Evolutionary conservation across 202 grass and related monocot genomes (phyloP), one percentile per base, ranked within the genome.

Genomic region (Setaria viridis): DNA sequence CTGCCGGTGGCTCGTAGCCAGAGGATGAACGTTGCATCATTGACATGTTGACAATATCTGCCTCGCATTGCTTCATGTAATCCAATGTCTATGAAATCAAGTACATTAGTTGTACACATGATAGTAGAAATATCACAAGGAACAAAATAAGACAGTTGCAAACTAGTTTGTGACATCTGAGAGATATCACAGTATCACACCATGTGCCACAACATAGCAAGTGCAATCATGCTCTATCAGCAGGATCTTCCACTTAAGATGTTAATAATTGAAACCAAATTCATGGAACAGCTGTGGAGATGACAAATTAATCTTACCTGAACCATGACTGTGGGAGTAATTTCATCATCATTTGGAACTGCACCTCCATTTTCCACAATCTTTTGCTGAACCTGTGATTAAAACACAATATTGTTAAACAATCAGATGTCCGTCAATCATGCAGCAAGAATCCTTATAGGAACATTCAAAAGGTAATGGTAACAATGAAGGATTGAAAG

Each of bases 11-110:
- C 74, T 98, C 91, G 41, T 90, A 88, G 29, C 88, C 80, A 67
- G 92, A 71, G 39, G 96, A 89, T 74, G 96, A 85, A 25, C 84
- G 86, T 78, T 91, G 89, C 37, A 94, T 91, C 74, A 91, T 84
- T 42, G 93, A 87, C 93, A 95, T 94, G 77, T 92, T 87, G 76
- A 92, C 91, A 56, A 91, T 86, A 89, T 99, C 96, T 53, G 92
- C 62, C 81, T 99, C 91, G 1, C 96, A 94, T 83, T 94, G 94
- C 84, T 99, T 96, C 72, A 99, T 88, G 62, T 90, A 93, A 73
- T 92, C 90, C 78, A 99, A 53, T 0, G 79, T 91, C 91, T 95
- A 80, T 43, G 19, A 45, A 80, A 82, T 63, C 67, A 67, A 87
- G 25, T 45, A 56, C 45, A 66, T 65, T 71, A 60, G 25, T 72